Percentiles rank a stretch among this genome's conserved stretches.
Conservation (phyloP, 768 basidiomycete species). For the Termitomyces sp. region DNA sequence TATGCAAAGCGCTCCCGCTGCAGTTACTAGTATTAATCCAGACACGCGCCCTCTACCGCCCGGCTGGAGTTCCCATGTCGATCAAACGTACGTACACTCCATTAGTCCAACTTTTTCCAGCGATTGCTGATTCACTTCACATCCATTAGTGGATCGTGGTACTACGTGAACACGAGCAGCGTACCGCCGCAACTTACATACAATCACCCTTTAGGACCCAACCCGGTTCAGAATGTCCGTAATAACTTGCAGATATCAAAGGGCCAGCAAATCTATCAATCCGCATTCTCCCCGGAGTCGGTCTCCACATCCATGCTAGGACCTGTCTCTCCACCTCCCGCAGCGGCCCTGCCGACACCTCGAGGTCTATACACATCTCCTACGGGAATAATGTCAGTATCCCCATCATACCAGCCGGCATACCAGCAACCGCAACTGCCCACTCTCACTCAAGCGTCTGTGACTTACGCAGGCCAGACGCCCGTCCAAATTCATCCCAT, state of each 20-base stretch:
- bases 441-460: not conserved
- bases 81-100: conserved; percentile 8
- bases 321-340: not conserved
- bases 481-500: not conserved
- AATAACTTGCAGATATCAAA: conserved; percentile 20
- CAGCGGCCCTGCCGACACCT: not conserved
- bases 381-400: not conserved
- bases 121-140: not conserved
- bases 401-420: not conserved
- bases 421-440: not conserved
- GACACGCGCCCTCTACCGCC: conserved; percentile 8
- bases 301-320: not conserved
- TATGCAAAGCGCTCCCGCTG: not conserved
- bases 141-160: conserved; percentile 17
- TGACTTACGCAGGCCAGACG: not conserved
- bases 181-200: conserved; percentile 28
- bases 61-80: conserved; percentile 9
- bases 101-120: not conserved
- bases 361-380: not conserved
- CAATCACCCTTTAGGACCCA: conserved; percentile 24
- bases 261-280: conserved; percentile 39
- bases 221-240: conserved; percentile 6
- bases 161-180: conserved; percentile 26
- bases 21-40: not conserved
- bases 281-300: not conserved